Base-by-base conservation (phyloP, 2,329 filamentous ascomycete species). In the Neofusicoccum kwambonambiense region DNA sequence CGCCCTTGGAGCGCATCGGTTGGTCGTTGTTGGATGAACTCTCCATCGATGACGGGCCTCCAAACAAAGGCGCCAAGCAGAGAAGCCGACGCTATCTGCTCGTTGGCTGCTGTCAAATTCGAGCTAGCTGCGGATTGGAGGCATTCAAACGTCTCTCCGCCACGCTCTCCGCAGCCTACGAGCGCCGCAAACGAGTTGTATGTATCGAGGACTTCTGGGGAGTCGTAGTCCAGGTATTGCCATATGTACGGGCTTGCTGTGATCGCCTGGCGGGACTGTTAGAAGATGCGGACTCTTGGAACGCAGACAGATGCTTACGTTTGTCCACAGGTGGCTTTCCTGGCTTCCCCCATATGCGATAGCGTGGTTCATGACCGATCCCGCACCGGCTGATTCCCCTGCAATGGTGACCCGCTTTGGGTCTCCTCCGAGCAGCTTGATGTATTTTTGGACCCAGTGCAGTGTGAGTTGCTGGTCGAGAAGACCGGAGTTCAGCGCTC, bases 41-140 rank as follows among this genome's bases (percentile, higher is more conserved):
- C 70, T 7, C 79, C 82, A 68, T 89, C 86, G 63, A 89, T 81
- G 5, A 89, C 85, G 0, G 87, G 86, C 0, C 82, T 84, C 84
- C 85, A 89, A 0, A 82, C 84, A 70, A 84, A 88, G 1, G 81
- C 83, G 22, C 79, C 83, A 0, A 85, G 77, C 84, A 71, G 85
- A 87, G 22, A 80, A 81, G 69, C 84, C 79, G 62, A 76, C 80
- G 2, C 73, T 77, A 17, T 79, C 78, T 17, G 88, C 78, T 86
- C 72, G 39, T 79, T 82, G 2, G 85, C 85, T 13, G 82, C 77
- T 3, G 84, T 76, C n/a, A 89, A 76, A 0, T 71, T 74, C 70
- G 87, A 83, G 37, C 86, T 76, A 70, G 86, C 82, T 1, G 80
- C 78, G 0, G 66, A 70, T 70, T 88, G 87, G 51, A 88, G 77